Conservation (phyloP, 495 filamentous ascomycete species). For the Penicillium cinerascens region DNA sequence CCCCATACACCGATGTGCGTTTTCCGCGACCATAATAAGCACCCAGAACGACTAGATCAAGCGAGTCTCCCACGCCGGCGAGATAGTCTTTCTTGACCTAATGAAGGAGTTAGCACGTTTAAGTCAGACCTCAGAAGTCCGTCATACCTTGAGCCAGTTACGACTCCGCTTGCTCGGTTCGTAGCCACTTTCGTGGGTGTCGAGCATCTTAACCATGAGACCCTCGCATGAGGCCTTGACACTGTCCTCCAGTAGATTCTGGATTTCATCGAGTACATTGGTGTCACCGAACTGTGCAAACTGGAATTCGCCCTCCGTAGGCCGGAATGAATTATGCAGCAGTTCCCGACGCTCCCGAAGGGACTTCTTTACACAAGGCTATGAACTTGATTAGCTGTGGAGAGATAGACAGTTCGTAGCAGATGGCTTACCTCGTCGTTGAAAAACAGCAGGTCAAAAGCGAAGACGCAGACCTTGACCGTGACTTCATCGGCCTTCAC, state of each 20-base stretch:
- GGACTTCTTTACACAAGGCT: slow-evolving; percentile 79
- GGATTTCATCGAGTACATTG: slow-evolving; percentile 89
- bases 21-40: slow-evolving; percentile 95
- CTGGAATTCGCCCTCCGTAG: slow-evolving; percentile 82
- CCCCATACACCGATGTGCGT: slow-evolving; percentile 89
- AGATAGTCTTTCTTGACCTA: slow-evolving; percentile 98
- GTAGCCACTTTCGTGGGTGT: slow-evolving; percentile 85
- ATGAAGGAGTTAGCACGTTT: slow-evolving; percentile 1
- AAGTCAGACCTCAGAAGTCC: not conserved
- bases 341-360: slow-evolving; percentile 80
- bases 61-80: slow-evolving; percentile 84
- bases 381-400: slow-evolving; percentile 4
- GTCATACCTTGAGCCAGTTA: slow-evolving; percentile 90
- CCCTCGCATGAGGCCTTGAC: slow-evolving; percentile 95
- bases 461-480: slow-evolving; percentile 96
- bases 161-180: slow-evolving; percentile 92
- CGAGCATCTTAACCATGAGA: slow-evolving; percentile 98
- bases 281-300: slow-evolving; percentile 87
- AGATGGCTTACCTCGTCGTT: slow-evolving; percentile 70
- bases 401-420: not conserved
- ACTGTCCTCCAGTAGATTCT: slow-evolving; percentile 83
- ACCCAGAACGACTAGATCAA: slow-evolving; percentile 93
- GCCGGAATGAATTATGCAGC: slow-evolving; percentile 67
- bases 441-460: slow-evolving; percentile 90
- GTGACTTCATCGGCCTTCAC: slow-evolving; percentile 97